Evolutionary conservation across 2,329 filamentous ascomycete species (phyloP), one percentile per base, ranked within the genome.

Genomic region (Aspergillus costaricaensis): DNA sequence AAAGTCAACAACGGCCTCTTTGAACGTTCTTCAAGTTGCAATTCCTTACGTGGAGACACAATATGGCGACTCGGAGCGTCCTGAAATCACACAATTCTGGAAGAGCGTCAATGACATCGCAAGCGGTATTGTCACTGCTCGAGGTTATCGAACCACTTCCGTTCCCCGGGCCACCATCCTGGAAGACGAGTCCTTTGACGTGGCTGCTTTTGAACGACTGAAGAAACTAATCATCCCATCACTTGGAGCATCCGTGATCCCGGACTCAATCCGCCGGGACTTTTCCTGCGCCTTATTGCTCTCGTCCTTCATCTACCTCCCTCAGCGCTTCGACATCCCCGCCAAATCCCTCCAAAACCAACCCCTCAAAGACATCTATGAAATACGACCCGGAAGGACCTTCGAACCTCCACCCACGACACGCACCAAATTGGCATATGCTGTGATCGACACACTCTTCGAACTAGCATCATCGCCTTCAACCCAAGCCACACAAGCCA

Each of bases 111-210:
- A 90, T 14, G 80, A 80, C 9, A 85, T 92, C 51, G 82, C 83
- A 6, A 85, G 87, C 60, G 88, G 88, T n/a, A 88, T 94, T 62
- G 82, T 91, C 36, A 83, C 83, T 21, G 90, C 90, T 2, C 84
- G 88, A 54, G 86, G 85, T 55, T 77, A 79, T 57, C 55, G 81
- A 82, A 36, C 70, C 80, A 14, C 72, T 68, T 65, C 72, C 41
- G 64, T 79, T 2, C 73, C 82, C 1, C 75, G 69, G 58, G 43
- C 64, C 62, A 66, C 82, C 61, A 82, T 93, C 38, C 74, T 79
- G 3, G 80, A 82, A 8, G 94, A 99, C 69, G 88, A 98, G 76
- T 76, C 81, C 1, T 96, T 96, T 69, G 95, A 99, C 72, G 90
- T 96, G 17, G 70, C 79, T 1, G 88, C 90, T 0, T 96, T 97